Evolutionary conservation across 2,329 filamentous ascomycete species (phyloP), one percentile per base, ranked within the genome.

Genomic region (Immersiporthe knoxdaviesiana): DNA sequence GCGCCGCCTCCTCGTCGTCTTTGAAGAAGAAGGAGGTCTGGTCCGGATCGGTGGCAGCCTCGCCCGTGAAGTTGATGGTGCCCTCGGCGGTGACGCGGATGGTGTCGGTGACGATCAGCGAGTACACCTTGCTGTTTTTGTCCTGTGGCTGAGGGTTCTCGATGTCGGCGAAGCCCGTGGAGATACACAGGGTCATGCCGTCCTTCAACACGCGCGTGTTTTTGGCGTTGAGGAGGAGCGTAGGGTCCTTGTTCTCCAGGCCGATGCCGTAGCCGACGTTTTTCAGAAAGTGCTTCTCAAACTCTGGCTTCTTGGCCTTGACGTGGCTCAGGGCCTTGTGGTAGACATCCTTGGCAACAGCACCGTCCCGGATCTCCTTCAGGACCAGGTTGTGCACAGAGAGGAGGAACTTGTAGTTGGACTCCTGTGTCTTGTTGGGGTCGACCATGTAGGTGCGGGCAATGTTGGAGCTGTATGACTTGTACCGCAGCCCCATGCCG

Each of bases 11-110:
- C 77, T 97, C 93, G 71, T 97, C 94, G 74, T 98, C 95, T 77
- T 97, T 97, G 84, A 99, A 99, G 82, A 97, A 98, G 84, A 99
- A 99, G 0, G 95, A 97, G 52, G 95, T 95, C 4, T 94, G 94
- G 76, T 98, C 96, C 70, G 97, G 88, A 76, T 97, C 95, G 37
- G 92, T 92, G 2, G 94, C 90, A 0, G 95, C 94, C 77, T 97
- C 94, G 70, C 93, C 94, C 24, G 96, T 99, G 81, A 99, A 98
- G 37, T 97, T 90, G 41, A 94, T 91, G 0, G 91, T 69, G 24
- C 67, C 88, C 64, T 97, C 93, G n/a, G 82, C 82, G 7, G 91
- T 92, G 63, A 97, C 93, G 74, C 96, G 93, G 59, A 99, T 91
- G 0, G 97, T 99, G 80, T 99, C 96, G 1, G 92, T 94, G 61